phyloP scores from a whole-genome alignment of 2,329 filamentous ascomycete species.

The Macrophomina tecta region DNA sequence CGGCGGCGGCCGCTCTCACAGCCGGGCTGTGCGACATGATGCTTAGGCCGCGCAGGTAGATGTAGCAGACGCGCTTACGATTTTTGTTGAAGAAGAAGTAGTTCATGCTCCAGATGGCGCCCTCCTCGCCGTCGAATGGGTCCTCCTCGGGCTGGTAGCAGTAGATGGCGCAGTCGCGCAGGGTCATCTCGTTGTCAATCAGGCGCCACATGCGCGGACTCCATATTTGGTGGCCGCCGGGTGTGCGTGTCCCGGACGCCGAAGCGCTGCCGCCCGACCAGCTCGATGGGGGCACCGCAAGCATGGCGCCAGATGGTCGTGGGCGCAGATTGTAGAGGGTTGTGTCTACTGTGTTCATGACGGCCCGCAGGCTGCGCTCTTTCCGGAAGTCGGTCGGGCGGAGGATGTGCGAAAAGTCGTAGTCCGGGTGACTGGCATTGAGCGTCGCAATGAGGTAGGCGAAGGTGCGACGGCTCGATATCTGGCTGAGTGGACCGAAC shows the following conservation, averaged over 20 bases:
- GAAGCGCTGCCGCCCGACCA: constrained; percentile 47
- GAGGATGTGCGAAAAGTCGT: constrained; percentile 93
- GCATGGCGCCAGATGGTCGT: constrained; percentile 39
- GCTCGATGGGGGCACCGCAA: constrained; percentile 39
- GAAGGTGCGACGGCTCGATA: constrained; percentile 88
- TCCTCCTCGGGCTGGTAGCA: constrained; percentile 89
- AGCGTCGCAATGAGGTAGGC: constrained; percentile 95
- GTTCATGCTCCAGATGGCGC: constrained; percentile 91
- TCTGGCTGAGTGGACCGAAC: constrained; percentile 87
- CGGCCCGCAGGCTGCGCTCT: constrained; percentile 77
- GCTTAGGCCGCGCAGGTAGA: constrained; percentile 89
- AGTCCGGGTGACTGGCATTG: constrained; percentile 94
- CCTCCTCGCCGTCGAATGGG: constrained; percentile 89
- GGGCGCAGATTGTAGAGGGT: constrained; percentile 87
- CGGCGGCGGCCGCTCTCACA: constrained; percentile 33
- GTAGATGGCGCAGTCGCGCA: constrained; percentile 88
- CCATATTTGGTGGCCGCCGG: constrained; percentile 69
- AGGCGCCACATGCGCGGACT: constrained; percentile 89
- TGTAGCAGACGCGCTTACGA: constrained; percentile 89
- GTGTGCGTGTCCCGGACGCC: constrained; percentile 54
- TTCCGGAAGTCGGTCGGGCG: constrained; percentile 88
- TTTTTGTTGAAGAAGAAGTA: constrained; percentile 98
- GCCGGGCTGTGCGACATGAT: constrained; percentile 70
- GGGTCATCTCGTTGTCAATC: constrained; percentile 92
- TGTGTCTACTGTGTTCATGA: constrained; percentile 87